Percentiles rank a stretch among this genome's conserved stretches.
phyloP scores from a whole-genome alignment of 768 basidiomycete genomes.

The Panaeolus papilionaceus region DNA sequence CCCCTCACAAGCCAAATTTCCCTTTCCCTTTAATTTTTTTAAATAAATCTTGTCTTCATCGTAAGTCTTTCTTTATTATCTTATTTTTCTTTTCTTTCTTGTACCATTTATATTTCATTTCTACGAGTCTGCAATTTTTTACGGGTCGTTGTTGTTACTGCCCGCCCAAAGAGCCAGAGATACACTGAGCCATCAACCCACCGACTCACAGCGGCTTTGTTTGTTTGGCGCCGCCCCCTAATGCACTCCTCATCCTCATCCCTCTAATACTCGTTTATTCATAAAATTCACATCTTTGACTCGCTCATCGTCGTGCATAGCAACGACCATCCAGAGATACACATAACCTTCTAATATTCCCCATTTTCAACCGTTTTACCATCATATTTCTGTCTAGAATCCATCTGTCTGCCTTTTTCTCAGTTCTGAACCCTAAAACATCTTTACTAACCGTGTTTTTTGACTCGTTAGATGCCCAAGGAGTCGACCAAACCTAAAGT shows the following conservation, averaged over 20 bases:
- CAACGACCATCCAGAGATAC: conserved; percentile 24
- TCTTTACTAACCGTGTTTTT: conserved; percentile 28
- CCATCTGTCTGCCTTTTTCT: conserved; percentile 9
- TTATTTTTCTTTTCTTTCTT: conserved; percentile 21
- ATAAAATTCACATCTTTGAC: conserved; percentile 25
- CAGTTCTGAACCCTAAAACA: conserved; percentile 18
- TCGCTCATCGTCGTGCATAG: conserved; percentile 22
- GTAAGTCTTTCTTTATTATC: conserved; percentile 27
- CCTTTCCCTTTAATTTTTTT: conserved; percentile 19
- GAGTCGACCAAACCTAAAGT: conserved; percentile 76
- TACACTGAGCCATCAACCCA: conserved; percentile 18
- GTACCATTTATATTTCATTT: conserved; percentile 13
- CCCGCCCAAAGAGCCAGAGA: conserved; percentile 17
- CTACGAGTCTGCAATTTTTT: conserved; percentile 19
- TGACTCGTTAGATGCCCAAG: conserved; percentile 72
- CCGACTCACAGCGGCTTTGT: conserved; percentile 33
- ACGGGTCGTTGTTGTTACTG: conserved; percentile 24
- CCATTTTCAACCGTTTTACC: conserved; percentile 21
- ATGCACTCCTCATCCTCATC: conserved; percentile 29
- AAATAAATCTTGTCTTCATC: conserved; percentile 17
- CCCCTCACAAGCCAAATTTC: conserved; percentile 16
- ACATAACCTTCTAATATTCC: conserved; percentile 14
- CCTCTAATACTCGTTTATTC: conserved; percentile 21
- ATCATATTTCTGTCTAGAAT: neutral
- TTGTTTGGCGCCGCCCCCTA: conserved; percentile 38